These are phyloP conservation scores for Arctium lappa DNA, from an alignment of 129 eudicot species.

Conservation along the genomic window DNA sequence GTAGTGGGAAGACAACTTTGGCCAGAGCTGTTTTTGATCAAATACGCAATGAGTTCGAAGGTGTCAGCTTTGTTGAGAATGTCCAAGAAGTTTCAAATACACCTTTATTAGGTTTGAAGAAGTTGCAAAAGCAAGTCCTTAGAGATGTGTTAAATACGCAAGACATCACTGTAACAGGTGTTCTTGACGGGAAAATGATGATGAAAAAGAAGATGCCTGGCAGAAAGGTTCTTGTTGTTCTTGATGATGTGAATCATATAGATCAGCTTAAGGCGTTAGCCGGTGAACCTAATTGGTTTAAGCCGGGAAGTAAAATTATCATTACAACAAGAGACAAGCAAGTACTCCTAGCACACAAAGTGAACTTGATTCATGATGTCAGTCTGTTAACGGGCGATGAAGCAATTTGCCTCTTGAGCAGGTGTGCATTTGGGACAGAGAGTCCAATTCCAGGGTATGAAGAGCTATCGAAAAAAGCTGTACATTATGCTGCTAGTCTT, in stretches of 20 bases:
- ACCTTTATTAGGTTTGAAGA: background rate
- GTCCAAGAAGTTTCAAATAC: background rate
- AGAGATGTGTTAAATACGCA: background rate
- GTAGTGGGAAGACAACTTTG: slow-evolving; percentile 27
- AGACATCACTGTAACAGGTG: background rate
- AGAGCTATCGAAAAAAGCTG: slow-evolving; percentile 22
- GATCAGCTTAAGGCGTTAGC: slow-evolving; percentile 25
- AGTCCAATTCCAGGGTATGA: slow-evolving; percentile 14
- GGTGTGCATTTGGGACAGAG: slow-evolving; percentile 35
- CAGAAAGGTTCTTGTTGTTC: slow-evolving; percentile 27
- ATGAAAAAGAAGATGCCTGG: background rate
- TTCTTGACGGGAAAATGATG: background rate
- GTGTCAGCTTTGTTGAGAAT: background rate
- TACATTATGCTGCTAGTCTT: slow-evolving; percentile 29
- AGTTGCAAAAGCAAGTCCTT: background rate
- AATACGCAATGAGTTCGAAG: too few relatives aligned
- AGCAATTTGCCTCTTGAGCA: slow-evolving; percentile 22
- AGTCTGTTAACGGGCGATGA: background rate
- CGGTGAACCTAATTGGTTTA: slow-evolving; percentile 13
- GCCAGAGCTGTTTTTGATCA: background rate
- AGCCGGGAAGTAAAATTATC: slow-evolving; percentile 29
- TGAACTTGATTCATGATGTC: slow-evolving; percentile 15
- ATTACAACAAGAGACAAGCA: slow-evolving; percentile 32
- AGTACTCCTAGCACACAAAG: background rate
- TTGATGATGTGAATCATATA: slow-evolving; percentile 28